Evolutionary conservation across 176 grass and related monocot species (phyloP).

Genomic region (Cymbopogon citratus): DNA sequence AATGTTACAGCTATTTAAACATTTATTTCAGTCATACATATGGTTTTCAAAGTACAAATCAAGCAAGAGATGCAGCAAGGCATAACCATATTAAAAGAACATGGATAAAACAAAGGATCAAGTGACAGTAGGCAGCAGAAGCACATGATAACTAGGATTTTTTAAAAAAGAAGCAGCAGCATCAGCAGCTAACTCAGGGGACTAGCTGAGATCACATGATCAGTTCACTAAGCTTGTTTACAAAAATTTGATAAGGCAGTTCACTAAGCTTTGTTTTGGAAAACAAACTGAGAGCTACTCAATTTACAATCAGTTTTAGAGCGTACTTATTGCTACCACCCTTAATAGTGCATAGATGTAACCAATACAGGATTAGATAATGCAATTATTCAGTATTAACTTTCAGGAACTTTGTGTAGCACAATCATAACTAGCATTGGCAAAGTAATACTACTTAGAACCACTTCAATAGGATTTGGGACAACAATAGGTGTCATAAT

Average conservation of each 20-base stretch:
- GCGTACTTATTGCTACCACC: not conserved
- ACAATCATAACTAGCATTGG: not conserved
- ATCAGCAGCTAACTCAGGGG: not conserved
- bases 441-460: not conserved
- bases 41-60: constrained; percentile 2
- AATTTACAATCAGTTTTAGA: not conserved
- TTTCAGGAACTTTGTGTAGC: not conserved
- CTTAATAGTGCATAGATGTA: not conserved
- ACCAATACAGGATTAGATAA: not conserved
- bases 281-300: not conserved
- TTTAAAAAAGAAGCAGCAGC: not conserved
- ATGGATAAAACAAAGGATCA: not conserved
- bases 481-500: not conserved
- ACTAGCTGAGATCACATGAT: not conserved
- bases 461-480: not conserved
- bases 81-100: not conserved
- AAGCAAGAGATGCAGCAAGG: not conserved
- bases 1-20: constrained; percentile 74
- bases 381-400: not conserved
- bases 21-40: constrained; percentile 26
- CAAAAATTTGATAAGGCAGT: no score
- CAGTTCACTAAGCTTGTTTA: not conserved
- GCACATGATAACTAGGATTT: not conserved
- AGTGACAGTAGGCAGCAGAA: not conserved
- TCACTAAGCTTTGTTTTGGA: not conserved